These are phyloP conservation scores for Syzygium aromaticum DNA, from an alignment of 345 rosid genomes.

Conservation along the genomic window DNA sequence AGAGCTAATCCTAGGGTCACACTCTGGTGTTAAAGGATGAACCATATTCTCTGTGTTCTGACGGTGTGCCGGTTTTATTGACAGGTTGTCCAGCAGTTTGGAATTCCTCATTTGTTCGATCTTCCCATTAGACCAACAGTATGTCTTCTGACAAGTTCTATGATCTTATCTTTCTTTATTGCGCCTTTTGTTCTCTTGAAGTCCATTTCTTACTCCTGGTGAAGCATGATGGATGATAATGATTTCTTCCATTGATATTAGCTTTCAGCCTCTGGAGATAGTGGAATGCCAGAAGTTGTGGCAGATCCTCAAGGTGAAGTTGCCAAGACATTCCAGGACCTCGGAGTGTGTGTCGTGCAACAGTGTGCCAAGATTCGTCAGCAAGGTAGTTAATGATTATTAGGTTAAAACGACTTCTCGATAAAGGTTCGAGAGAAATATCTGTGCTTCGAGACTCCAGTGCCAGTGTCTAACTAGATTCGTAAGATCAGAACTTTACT, in stretches of 20 bases:
- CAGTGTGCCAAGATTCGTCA: slow-evolving; percentile 97
- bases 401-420: not conserved
- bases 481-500: not conserved
- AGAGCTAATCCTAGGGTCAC: not conserved
- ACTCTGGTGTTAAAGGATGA: not conserved
- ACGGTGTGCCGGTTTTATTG: not conserved
- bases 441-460: not conserved
- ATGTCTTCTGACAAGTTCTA: slow-evolving; percentile 6
- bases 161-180: not conserved
- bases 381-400: slow-evolving; percentile 46
- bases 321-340: slow-evolving; percentile 72
- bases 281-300: slow-evolving; percentile 85
- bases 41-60: not conserved
- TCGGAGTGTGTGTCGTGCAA: slow-evolving; percentile 86
- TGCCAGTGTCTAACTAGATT: not conserved
- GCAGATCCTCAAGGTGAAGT: slow-evolving; percentile 91
- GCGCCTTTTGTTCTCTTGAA: not conserved
- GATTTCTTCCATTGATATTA: slow-evolving; percentile 4
- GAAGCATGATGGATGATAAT: not conserved
- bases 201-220: not conserved
- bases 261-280: slow-evolving; percentile 96
- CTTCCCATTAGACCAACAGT: slow-evolving; percentile 93
- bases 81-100: slow-evolving; percentile 94
- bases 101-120: slow-evolving; percentile 95
- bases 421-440: not conserved